Evolutionary conservation across 2,329 filamentous ascomycete species (phyloP), one percentile per base, ranked within the genome.

Genomic region (Zymoseptoria tritici): DNA sequence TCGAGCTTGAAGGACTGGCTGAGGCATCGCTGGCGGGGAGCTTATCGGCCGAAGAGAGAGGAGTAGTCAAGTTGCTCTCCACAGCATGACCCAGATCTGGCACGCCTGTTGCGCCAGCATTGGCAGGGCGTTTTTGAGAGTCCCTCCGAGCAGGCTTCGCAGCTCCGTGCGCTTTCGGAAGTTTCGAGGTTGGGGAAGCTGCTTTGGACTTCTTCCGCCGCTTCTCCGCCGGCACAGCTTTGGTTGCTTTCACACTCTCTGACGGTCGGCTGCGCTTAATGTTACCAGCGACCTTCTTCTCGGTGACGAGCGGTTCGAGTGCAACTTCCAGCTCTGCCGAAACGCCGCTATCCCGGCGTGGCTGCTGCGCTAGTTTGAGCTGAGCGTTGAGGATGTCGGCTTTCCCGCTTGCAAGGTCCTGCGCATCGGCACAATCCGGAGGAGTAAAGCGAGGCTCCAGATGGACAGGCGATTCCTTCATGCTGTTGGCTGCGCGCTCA

Each of bases 391-490:
- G 61, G 29, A 61, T 57, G 24, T 57, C 49, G 20, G 55, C 56
- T 55, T 63, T 65, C 11, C 56, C 50, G 13, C 63, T 58, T 26
- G 61, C 64, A 22, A 57, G 52, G 21, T 66, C 64, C 53, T 66
- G 64, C 19, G 64, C 64, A 19, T 62, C 61, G 56, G 56, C 62
- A 19, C 58, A 58, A 52, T 66, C 64, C 53, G 57, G 57, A 52
- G 60, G 62, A 29, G 64, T 66, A 55, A 65, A 63, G 51, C 60
- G 60, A 50, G 64, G 63, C 53, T 58, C 55, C 21, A 59, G 61
- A 20, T 31, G 31, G 7, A 24, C 20, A 53, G 29, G 22, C n/a
- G 52, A n/a, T 22, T 4, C 16, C 9, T 24, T 53, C 8, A n/a
- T 13, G 7, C 11, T n/a, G 22, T 53, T n/a, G 8, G n/a, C 29